Evolutionary conservation across 2,329 filamentous ascomycete species (phyloP).

Genomic region (Pseudohalonectria lignicola): DNA sequence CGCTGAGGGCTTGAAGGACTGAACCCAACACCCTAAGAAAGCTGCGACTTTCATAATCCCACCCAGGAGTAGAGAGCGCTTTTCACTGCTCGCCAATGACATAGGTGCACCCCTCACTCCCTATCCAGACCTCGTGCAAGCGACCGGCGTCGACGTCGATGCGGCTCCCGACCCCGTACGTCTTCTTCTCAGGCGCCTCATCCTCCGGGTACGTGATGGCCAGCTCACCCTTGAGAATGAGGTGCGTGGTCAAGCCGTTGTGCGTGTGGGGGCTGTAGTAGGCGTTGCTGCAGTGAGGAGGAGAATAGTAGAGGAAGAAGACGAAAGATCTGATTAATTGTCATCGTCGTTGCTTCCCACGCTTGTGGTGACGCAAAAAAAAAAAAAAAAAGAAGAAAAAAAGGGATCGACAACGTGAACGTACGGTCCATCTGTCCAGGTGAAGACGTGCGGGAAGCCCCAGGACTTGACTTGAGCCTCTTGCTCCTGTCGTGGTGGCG

Average conservation of each 20-base stretch:
- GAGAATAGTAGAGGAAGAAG: too few species aligned
- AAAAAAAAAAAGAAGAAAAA: too few species aligned
- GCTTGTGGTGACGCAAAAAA: too few species aligned
- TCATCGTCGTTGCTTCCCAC: too few species aligned
- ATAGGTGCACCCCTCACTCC: conserved; percentile 54
- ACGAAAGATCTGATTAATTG: too few species aligned
- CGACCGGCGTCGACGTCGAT: conserved; percentile 55
- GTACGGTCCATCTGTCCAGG: conserved; percentile 61
- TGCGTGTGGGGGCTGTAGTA: conserved; percentile 62
- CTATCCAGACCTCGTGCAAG: conserved; percentile 61
- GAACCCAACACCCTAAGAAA: too few species aligned
- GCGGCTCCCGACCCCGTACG: conserved; percentile 47
- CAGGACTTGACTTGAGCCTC: conserved; percentile 56
- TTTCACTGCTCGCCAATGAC: conserved; percentile 46
- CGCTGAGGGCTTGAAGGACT: too few species aligned
- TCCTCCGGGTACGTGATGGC: conserved; percentile 59
- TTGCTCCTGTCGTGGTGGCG: not conserved
- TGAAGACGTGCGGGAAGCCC: conserved; percentile 61
- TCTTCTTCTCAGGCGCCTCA: conserved; percentile 39
- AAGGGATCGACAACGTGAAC: conserved; percentile 15
- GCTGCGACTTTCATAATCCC: too few species aligned
- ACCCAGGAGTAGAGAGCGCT: too few species aligned
- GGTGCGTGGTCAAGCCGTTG: conserved; percentile 52
- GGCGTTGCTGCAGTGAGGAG: conserved; percentile 52
- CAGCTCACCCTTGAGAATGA: conserved; percentile 53